Base-by-base conservation (phyloP, 805 yeast genomes). In the Kuraishia piskuri region DNA sequence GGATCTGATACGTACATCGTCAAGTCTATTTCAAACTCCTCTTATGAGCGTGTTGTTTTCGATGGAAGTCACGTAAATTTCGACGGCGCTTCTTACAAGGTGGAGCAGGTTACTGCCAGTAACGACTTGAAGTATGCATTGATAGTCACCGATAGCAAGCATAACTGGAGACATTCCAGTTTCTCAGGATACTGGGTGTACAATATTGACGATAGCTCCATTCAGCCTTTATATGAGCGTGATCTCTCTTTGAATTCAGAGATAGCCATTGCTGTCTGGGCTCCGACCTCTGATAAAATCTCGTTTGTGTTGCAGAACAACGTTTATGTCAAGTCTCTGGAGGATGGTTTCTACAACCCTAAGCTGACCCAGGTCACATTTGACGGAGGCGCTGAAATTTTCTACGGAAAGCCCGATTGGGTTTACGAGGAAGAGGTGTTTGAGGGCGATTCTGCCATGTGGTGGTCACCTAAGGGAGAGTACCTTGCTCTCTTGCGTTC, bases 371-470 rank as follows among this genome's bases (percentile, higher is more conserved):
- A 82, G 57, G 68, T 88, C 14, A 87, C 97, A 0, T 55, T 56
- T 46, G 94, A 87, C 61, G 96, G 96, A 17, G 82, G 83, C 36
- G 76, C 73, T 1, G 76, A 80, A 57, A 73, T 88, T 7, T 89
- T 90, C 68, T 86, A 90, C 63, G 97, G 96, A 2, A 84, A 84
- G 56, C 95, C 96, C 0, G 96, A 90, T 63, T 90, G 97, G 97
- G 95, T 89, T 7, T 90, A 90, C 60, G 97, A 90, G 63, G 97
- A 90, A 59, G 97, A 90, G 67, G 94, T 90, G 0, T 76, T 87
- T 52, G 82, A 80, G 37, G 77, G 80, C 22, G 90, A 84, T 59
- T 68, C 76, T 22, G 88, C 91, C 0, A 59, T 89, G 50, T 90
- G 96, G 96, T 90, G 96, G 96, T 85, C 96, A 4, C 88, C 88